Conservation (phyloP, 2,329 filamentous ascomycete genomes). For the Colletotrichum sp. region DNA sequence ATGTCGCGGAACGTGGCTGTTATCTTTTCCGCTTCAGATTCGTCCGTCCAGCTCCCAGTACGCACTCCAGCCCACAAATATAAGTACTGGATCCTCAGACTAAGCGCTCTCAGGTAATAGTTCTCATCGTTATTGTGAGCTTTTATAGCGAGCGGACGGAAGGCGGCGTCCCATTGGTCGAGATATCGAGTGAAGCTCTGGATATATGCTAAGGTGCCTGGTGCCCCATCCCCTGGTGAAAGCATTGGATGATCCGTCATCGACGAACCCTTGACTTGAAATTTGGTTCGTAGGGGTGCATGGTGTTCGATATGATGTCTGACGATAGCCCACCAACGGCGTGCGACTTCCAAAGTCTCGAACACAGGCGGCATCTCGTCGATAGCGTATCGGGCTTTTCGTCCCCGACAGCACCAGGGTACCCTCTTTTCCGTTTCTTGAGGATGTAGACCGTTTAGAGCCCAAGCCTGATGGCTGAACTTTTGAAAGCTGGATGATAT, state of each 20-base stretch:
- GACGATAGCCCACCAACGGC: neutral
- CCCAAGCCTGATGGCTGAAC: neutral
- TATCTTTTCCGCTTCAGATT: neutral
- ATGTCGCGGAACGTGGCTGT: neutral
- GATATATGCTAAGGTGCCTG: neutral
- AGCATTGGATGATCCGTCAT: neutral
- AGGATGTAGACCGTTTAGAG: neutral
- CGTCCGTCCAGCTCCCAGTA: neutral
- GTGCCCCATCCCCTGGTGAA: neutral
- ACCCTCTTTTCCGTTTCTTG: neutral
- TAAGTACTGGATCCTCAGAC: neutral
- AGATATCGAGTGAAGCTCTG: neutral
- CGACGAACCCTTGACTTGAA: neutral
- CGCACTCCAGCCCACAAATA: neutral
- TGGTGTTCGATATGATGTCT: constrained; percentile 1
- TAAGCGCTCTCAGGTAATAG: neutral
- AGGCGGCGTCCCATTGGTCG: neutral
- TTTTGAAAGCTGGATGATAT: neutral
- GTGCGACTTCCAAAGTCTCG: neutral
- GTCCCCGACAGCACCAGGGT: constrained; percentile 10
- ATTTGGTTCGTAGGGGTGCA: neutral
- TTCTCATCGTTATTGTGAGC: neutral
- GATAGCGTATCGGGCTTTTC: neutral
- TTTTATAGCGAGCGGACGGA: neutral
- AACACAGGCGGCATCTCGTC: constrained; percentile 7